These are phyloP conservation scores for Kwoniella sp. DNA, from an alignment of 768 basidiomycete genomes.

Conservation along the genomic window DNA sequence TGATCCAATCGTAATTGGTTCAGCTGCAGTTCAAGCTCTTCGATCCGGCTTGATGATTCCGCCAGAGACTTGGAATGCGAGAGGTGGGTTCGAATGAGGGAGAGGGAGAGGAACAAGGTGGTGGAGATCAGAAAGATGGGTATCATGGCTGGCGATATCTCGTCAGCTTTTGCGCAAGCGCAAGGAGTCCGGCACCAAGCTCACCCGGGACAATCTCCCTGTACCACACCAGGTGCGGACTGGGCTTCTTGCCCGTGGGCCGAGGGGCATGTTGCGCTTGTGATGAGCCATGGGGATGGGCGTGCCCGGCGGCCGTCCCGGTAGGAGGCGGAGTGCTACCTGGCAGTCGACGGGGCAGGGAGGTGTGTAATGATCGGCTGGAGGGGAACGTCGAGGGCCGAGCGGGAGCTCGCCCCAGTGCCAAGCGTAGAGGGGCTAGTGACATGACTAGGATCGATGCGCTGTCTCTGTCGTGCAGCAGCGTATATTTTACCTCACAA, in stretches of 20 bases:
- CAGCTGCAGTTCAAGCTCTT: constrained; percentile 40
- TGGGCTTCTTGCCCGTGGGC: constrained; percentile 20
- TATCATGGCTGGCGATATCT: constrained; percentile 31
- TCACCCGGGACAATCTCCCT: constrained; percentile 48
- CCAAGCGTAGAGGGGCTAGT: too few species aligned
- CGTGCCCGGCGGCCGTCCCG: neutral
- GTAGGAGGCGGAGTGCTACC: neutral
- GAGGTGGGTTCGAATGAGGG: constrained; percentile 46
- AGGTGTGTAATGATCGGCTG: neutral
- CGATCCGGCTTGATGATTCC: constrained; percentile 37
- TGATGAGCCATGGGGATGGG: neutral
- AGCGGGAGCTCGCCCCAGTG: too few species aligned
- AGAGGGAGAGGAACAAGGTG: constrained; percentile 45
- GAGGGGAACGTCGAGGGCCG: too few species aligned
- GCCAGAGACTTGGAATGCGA: constrained; percentile 38
- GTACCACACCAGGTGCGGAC: constrained; percentile 47
- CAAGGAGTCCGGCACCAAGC: constrained; percentile 3
- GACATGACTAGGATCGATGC: too few species aligned
- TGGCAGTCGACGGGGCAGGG: neutral
- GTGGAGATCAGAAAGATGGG: constrained; percentile 41
- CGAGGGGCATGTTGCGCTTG: neutral
- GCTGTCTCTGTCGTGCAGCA: too few species aligned
- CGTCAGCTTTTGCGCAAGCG: neutral
- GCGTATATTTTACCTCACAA: too few species aligned
- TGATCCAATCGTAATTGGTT: constrained; percentile 20